Conservation (phyloP, 306 rosid species). For the Morella rubra region DNA sequence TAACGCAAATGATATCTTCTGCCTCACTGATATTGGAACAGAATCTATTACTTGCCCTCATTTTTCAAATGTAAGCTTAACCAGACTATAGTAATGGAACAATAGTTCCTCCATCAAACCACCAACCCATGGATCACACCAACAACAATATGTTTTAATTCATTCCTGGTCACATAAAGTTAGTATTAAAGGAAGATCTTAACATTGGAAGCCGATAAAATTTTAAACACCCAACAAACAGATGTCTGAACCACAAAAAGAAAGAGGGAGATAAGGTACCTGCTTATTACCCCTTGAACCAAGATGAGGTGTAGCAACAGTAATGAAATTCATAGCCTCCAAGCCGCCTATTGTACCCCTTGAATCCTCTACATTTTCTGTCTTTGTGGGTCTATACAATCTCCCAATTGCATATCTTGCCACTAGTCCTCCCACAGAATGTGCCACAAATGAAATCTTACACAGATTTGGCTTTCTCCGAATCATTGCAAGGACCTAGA, state of each 20-base stretch:
- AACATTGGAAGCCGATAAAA: conserved; percentile 5
- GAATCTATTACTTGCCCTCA: background rate
- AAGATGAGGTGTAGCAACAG: conserved; percentile 96
- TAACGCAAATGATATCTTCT: background rate
- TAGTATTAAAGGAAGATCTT: background rate
- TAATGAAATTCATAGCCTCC: conserved; percentile 82
- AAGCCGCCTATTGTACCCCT: conserved; percentile 71
- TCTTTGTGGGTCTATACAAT: conserved; percentile 60
- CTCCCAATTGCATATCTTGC: conserved; percentile 91
- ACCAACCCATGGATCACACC: background rate
- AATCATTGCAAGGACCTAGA: conserved; percentile 70
- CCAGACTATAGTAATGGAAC: background rate
- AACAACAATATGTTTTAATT: background rate
- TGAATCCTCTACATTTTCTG: conserved; percentile 36
- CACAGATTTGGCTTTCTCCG: conserved; percentile 63
- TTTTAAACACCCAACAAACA: background rate
- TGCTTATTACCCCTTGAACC: conserved; percentile 98
- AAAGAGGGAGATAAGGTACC: conserved; percentile 35
- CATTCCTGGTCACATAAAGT: background rate
- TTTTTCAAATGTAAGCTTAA: too few species aligned
- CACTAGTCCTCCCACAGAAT: conserved; percentile 96
- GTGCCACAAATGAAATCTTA: conserved; percentile 84
- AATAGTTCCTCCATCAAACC: background rate
- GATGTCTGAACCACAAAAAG: background rate
- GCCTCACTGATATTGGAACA: background rate